Evolutionary conservation across 257 asterid genomes (phyloP).

Genomic region (Scutellaria barbata): DNA sequence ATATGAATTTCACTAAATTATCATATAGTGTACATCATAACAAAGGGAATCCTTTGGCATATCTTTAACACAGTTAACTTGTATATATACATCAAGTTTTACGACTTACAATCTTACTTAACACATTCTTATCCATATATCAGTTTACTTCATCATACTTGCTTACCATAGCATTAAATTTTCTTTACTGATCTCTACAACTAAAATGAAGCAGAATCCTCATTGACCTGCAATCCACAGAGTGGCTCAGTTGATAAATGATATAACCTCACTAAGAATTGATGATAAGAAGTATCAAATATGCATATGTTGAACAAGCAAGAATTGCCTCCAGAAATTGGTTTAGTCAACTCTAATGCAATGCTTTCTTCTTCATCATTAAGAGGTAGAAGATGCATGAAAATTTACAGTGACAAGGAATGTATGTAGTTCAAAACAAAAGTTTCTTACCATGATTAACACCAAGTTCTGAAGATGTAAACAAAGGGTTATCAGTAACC

Average conservation of each 20-base stretch:
- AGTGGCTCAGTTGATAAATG: background rate
- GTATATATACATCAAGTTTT: constrained; percentile 25
- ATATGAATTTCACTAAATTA: no score
- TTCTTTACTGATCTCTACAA: constrained; percentile 15
- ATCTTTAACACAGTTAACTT: background rate
- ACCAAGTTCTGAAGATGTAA: constrained; percentile 26
- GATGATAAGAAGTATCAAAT: background rate
- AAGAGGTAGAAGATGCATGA: background rate
- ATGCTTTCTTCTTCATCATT: background rate
- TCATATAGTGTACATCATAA: no score
- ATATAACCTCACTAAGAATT: background rate
- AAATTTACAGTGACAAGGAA: background rate
- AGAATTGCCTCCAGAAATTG: background rate
- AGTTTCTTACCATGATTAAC: constrained; percentile 38
- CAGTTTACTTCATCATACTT: background rate
- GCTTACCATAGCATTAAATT: constrained; percentile 4
- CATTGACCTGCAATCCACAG: constrained; percentile 34
- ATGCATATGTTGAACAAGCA: background rate
- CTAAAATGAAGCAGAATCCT: background rate
- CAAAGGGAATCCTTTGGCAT: background rate
- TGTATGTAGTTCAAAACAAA: background rate
- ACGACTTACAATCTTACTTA: background rate
- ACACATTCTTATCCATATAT: background rate
- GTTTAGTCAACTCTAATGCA: background rate
- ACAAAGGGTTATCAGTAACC: constrained; percentile 26